Base-by-base conservation (phyloP, 345 rosid species). In the Rubroshorea leprosula region DNA sequence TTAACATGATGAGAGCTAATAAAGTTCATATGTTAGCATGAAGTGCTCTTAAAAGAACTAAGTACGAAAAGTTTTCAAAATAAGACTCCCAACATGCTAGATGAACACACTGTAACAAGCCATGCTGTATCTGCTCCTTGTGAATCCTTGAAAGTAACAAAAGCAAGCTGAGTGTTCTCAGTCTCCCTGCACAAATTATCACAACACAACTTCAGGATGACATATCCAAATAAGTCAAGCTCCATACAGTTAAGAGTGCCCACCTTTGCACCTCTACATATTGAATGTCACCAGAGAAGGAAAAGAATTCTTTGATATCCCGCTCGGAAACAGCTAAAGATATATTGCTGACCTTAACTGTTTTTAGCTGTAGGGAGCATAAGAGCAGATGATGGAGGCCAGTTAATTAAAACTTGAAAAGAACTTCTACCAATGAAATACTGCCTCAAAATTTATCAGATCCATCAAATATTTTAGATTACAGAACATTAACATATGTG, bases 221-320 rank as follows among this genome's bases (percentile, higher is more conserved):
- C 18, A 19, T 6, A 47, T 31, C 19, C 27, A 48, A 53, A 22
- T 2, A 29, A 58, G 49, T 8, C 16, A 6, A 29, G n/a, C 38
- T 14, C 4, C 24, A 39, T 20, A 49, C 8, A 8, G 45, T 23
- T 20, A 16, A 22, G 21, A 57, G 55, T 26, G 49, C 68, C 44
- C 19, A 69, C 86, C 76, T 81, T 67, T 20, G 62, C 74, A 78
- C 73, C 57, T 81, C 83, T 31, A 78, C 68, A 48, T 73, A 57
- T 56, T 67, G 73, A 52, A 81, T 51, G 24, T 81, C 69, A 2
- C 86, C 83, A 18, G 83, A 73, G 62, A 71, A 76, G 19, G 83
- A 78, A 50, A 81, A 81, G 66, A 81, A 78, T 57, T 76, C 86
- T 66, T 39, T 71, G 57, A 81, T 56, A 58, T 78, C 81, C 10